Conservation (phyloP, 495 filamentous ascomycete species). For the Polyplosphaeria fusca region DNA sequence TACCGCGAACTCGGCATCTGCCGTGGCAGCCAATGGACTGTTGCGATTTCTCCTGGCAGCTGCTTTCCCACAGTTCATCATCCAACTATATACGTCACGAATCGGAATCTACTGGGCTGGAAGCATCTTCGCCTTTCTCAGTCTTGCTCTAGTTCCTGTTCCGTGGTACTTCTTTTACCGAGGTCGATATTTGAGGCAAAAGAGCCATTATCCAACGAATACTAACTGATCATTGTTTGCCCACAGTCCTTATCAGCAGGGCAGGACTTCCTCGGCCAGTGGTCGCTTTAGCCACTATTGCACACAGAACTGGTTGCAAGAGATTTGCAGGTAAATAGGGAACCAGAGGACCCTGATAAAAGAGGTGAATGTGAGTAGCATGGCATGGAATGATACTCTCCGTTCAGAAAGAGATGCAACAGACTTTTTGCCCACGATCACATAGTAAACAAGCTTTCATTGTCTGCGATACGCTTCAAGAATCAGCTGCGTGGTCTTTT, state of each 20-base stretch:
- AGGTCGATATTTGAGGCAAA: neutral
- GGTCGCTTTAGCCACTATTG: neutral
- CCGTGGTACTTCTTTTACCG: conserved; percentile 10
- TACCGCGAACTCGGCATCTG: neutral
- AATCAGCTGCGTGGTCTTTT: too few species aligned
- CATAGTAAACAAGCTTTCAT: too few species aligned
- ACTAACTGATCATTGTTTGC: neutral
- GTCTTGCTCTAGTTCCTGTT: neutral
- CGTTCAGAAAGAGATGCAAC: too few species aligned
- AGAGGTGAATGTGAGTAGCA: too few species aligned
- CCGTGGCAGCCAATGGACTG: neutral
- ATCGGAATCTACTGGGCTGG: neutral
- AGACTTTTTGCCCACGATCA: too few species aligned
- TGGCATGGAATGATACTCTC: too few species aligned
- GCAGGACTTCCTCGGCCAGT: neutral
- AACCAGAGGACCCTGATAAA: too few species aligned
- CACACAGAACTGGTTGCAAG: neutral
- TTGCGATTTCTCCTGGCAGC: neutral
- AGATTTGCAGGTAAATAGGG: too few species aligned
- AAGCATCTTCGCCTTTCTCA: neutral
- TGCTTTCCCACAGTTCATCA: neutral
- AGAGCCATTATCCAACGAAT: neutral
- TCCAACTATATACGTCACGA: neutral
- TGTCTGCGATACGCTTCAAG: too few species aligned
- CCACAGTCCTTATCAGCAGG: neutral